phyloP scores from a whole-genome alignment of 495 filamentous ascomycete genomes.

The Penicillium bialowiezense region DNA sequence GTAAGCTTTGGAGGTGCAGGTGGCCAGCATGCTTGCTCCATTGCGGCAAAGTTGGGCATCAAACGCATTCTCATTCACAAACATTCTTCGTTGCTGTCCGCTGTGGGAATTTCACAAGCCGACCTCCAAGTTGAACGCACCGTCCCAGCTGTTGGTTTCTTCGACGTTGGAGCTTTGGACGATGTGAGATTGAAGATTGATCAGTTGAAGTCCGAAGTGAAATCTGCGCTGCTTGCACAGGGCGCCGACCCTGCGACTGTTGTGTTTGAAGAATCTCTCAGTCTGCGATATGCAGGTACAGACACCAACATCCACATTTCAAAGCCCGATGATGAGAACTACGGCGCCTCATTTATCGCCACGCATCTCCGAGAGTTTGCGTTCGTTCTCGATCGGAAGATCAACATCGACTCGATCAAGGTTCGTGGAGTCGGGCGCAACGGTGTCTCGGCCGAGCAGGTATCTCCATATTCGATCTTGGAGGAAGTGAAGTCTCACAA shows the following conservation, averaged over 20 bases:
- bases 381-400: not conserved
- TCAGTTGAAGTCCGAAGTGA: too few species aligned
- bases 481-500: too few species aligned
- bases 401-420: not conserved
- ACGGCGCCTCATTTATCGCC: not conserved
- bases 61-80: slow-evolving; percentile 30
- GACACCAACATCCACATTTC: not conserved
- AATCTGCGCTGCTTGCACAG: not conserved
- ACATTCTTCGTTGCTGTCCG: slow-evolving; percentile 33
- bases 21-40: slow-evolving; percentile 35
- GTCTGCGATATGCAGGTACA: not conserved
- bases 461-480: too few species aligned
- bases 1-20: slow-evolving; percentile 39
- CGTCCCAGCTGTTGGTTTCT: too few species aligned
- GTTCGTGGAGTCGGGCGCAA: not conserved
- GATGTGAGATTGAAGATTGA: too few species aligned
- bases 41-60: slow-evolving; percentile 30
- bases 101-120: slow-evolving; percentile 39
- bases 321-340: not conserved
- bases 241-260: not conserved
- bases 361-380: not conserved
- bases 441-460: too few species aligned
- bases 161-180: too few species aligned
- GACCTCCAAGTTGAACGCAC: not conserved
- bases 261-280: not conserved